Evolutionary conservation across 2,329 filamentous ascomycete genomes (phyloP).

Genomic region (Hypomyces rosellus): DNA sequence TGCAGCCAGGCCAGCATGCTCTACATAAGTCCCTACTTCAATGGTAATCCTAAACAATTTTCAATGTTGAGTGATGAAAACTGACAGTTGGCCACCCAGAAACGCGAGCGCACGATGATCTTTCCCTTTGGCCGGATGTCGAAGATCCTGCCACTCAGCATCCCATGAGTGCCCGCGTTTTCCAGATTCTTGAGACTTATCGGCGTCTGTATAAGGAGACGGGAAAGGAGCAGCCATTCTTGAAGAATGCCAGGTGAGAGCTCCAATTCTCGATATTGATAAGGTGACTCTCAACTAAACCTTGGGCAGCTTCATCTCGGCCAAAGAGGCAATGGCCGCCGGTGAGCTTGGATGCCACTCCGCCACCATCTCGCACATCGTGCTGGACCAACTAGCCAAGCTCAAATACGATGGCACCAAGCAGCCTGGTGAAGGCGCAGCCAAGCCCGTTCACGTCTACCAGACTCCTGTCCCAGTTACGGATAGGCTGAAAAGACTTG

Average conservation of each 20-base stretch:
- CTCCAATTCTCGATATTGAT: neutral
- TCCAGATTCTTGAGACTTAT: slow-evolving; percentile 44
- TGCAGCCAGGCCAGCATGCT: slow-evolving; percentile 41
- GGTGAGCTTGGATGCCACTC: slow-evolving; percentile 39
- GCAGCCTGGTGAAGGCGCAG: slow-evolving; percentile 32
- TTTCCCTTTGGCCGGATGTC: slow-evolving; percentile 38
- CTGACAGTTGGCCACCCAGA: slow-evolving; percentile 22
- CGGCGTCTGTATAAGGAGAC: slow-evolving; percentile 38
- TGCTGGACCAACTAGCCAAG: slow-evolving; percentile 32
- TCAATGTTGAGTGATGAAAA: neutral
- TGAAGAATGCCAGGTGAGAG: slow-evolving; percentile 38
- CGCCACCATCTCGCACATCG: neutral
- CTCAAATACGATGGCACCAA: slow-evolving; percentile 30
- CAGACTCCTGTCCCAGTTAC: slow-evolving; percentile 26
- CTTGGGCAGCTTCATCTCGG: slow-evolving; percentile 31
- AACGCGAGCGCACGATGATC: slow-evolving; percentile 36
- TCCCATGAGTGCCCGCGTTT: slow-evolving; percentile 39
- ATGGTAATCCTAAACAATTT: slow-evolving; percentile 26
- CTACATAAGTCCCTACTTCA: slow-evolving; percentile 45
- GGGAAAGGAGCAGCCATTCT: slow-evolving; percentile 40
- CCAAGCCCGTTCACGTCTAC: slow-evolving; percentile 36
- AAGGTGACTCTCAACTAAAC: neutral
- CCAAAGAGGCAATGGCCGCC: slow-evolving; percentile 39
- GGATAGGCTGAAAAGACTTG: slow-evolving; percentile 28
- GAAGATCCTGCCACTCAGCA: slow-evolving; percentile 41